phyloP scores from a whole-genome alignment of 2,329 filamentous ascomycete genomes.

The Apiospora koreana region DNA sequence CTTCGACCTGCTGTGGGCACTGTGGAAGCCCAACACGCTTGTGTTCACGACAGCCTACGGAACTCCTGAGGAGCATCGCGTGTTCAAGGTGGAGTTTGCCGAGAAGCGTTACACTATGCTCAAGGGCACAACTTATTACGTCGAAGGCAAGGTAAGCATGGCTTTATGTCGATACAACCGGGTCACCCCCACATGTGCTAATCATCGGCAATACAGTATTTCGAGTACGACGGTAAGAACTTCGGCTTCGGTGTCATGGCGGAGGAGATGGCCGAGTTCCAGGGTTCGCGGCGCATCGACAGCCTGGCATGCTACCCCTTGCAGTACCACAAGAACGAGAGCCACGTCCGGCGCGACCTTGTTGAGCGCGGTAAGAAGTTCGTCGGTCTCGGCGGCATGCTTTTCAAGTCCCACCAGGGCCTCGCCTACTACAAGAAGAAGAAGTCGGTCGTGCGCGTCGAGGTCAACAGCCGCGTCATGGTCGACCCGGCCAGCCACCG shows the following conservation, averaged over 20 bases:
- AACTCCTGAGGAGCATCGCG: conserved; percentile 72
- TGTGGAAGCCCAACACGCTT: conserved; percentile 85
- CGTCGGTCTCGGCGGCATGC: conserved; percentile 75
- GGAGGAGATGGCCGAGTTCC: conserved; percentile 73
- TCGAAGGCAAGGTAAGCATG: conserved; percentile 63
- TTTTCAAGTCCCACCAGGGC: conserved; percentile 81
- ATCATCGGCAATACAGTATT: conserved; percentile 52
- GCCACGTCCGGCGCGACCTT: conserved; percentile 63
- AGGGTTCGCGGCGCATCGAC: conserved; percentile 80
- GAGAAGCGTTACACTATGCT: conserved; percentile 70
- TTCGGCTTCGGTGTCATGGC: conserved; percentile 76
- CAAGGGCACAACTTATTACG: conserved; percentile 72
- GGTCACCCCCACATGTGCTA: neutral
- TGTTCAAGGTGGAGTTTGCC: conserved; percentile 79
- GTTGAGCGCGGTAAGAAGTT: conserved; percentile 85
- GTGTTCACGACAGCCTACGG: conserved; percentile 79
- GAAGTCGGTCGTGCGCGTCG: conserved; percentile 73
- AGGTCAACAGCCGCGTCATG: conserved; percentile 87
- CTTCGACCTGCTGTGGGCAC: conserved; percentile 84
- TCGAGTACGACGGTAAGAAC: conserved; percentile 86
- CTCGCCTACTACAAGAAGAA: conserved; percentile 85
- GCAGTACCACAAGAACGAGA: conserved; percentile 74
- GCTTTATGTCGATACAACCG: neutral
- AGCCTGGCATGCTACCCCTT: conserved; percentile 77
- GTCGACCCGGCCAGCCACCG: conserved; percentile 81